These are phyloP conservation scores for Quercus rubra DNA, from an alignment of 306 rosid species.

Conservation along the genomic window DNA sequence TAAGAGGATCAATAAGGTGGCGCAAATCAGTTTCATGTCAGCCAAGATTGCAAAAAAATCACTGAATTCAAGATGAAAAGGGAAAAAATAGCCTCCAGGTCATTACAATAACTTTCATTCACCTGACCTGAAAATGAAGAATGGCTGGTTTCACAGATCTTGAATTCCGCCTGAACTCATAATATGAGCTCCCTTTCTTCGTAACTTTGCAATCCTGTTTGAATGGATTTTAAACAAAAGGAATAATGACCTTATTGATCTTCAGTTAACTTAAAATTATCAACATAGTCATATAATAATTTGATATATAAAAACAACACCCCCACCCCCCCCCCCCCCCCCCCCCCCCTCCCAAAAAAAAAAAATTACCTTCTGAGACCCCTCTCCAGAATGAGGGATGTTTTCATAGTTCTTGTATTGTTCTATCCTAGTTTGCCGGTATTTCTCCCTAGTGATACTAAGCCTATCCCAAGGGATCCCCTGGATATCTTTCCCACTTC, in stretches of 20 bases:
- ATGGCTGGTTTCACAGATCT: slow-evolving; percentile 86
- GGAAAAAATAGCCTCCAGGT: not conserved
- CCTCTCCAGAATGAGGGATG: slow-evolving; percentile 69
- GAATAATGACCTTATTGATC: not conserved
- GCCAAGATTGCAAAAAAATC: not conserved
- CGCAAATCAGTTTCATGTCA: not conserved
- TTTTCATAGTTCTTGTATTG: slow-evolving; percentile 89
- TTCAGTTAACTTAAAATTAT: not conserved
- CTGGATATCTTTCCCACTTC: slow-evolving; percentile 49
- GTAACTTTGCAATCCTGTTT: slow-evolving; percentile 63
- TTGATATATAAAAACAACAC: not conserved
- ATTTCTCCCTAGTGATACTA: slow-evolving; percentile 45
- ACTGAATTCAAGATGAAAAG: not conserved
- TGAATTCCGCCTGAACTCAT: slow-evolving; percentile 73
- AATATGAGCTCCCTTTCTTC: slow-evolving; percentile 56
- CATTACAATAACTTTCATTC: not conserved
- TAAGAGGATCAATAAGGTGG: not conserved
- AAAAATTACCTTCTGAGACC: slow-evolving; percentile 61
- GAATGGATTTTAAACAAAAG: not conserved
- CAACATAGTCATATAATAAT: not conserved
- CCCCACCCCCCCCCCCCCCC: too few relatives aligned
- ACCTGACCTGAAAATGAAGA: slow-evolving; percentile 77
- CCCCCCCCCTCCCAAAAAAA: not conserved
- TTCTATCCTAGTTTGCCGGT: slow-evolving; percentile 80
- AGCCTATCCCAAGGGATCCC: slow-evolving; percentile 50